phyloP scores from a whole-genome alignment of 768 basidiomycete genomes.

The Phlegmacium glaucopus region DNA sequence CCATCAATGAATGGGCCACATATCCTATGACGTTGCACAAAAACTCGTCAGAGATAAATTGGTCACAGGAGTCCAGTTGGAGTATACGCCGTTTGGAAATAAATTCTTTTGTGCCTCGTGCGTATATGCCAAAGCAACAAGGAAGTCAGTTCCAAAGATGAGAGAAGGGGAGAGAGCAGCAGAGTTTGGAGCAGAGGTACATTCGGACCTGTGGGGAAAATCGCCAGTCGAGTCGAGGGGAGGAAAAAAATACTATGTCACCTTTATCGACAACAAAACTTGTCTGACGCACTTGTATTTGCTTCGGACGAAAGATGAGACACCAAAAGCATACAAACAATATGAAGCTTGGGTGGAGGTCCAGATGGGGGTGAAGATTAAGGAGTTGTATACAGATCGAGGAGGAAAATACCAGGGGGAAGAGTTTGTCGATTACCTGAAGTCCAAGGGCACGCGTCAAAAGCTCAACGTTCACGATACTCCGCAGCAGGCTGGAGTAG shows the following conservation, averaged over 20 bases:
- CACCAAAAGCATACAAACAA: slow-evolving; percentile 23
- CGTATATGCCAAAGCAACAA: slow-evolving; percentile 35
- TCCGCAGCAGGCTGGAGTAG: no score
- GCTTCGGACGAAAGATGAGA: slow-evolving; percentile 28
- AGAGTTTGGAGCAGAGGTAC: slow-evolving; percentile 32
- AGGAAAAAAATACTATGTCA: slow-evolving; percentile 30
- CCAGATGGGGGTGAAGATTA: slow-evolving; percentile 26
- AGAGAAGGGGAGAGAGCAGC: slow-evolving; percentile 22
- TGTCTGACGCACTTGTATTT: slow-evolving; percentile 24
- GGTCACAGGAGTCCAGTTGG: slow-evolving; percentile 16
- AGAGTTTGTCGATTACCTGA: no score
- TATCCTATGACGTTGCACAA: slow-evolving; percentile 16
- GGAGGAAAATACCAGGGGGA: no score
- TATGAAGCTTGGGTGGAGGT: slow-evolving; percentile 12
- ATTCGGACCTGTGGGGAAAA: slow-evolving; percentile 46
- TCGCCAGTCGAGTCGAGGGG: slow-evolving; percentile 23
- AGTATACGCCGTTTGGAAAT: slow-evolving; percentile 3
- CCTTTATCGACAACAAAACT: slow-evolving; percentile 33
- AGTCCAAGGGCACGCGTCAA: no score
- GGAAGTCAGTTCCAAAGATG: slow-evolving; percentile 28
- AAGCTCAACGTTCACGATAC: no score
- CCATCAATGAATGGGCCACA: slow-evolving; percentile 29
- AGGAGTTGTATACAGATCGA: slow-evolving; percentile 26
- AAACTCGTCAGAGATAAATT: slow-evolving; percentile 22
- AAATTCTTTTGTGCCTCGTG: slow-evolving; percentile 39